phyloP scores from a whole-genome alignment of 208 protist species.

The Kentomonas sorsogonicus region DNA sequence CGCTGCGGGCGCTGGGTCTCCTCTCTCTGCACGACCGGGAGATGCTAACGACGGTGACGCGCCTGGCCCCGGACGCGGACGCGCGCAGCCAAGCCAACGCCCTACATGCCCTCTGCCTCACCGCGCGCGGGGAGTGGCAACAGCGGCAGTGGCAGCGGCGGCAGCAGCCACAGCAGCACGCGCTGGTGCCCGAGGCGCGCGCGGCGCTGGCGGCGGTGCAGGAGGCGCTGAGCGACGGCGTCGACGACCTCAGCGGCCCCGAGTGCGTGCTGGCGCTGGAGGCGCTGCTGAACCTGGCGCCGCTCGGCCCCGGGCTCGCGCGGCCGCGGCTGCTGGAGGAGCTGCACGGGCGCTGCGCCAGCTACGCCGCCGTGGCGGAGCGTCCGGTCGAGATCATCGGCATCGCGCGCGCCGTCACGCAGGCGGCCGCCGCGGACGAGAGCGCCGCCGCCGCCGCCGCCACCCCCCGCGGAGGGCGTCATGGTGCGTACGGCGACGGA shows the following conservation, averaged over 20 bases:
- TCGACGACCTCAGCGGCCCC: conserved; percentile 30
- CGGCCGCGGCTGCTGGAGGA: conserved; percentile 23
- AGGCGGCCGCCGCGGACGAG: conserved; percentile 27
- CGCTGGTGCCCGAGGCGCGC: conserved; percentile 17
- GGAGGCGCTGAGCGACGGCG: conserved; percentile 18
- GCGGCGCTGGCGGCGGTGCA: conserved; percentile 27
- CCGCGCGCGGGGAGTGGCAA: no score
- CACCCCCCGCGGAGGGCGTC: not conserved
- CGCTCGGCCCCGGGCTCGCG: conserved; percentile 21
- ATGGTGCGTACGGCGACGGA: conserved; percentile 13
- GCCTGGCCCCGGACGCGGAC: conserved; percentile 21
- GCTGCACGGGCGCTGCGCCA: conserved; percentile 33
- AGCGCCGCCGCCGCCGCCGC: not conserved
- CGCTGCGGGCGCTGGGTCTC: not conserved
- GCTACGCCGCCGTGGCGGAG: conserved; percentile 36
- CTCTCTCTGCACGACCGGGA: conserved; percentile 8
- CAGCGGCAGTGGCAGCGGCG: no score
- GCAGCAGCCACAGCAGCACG: conserved; percentile 20
- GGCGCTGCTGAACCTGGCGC: conserved; percentile 34
- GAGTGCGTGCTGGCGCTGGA: conserved; percentile 54
- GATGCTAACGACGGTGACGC: conserved; percentile 16
- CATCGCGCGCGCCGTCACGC: conserved; percentile 26
- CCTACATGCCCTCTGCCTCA: conserved; percentile 33
- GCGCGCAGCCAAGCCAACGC: conserved; percentile 41
- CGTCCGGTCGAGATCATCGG: conserved; percentile 47